Evolutionary conservation across 305 asterid species (phyloP).

Genomic region (Caryopteris hybrid): DNA sequence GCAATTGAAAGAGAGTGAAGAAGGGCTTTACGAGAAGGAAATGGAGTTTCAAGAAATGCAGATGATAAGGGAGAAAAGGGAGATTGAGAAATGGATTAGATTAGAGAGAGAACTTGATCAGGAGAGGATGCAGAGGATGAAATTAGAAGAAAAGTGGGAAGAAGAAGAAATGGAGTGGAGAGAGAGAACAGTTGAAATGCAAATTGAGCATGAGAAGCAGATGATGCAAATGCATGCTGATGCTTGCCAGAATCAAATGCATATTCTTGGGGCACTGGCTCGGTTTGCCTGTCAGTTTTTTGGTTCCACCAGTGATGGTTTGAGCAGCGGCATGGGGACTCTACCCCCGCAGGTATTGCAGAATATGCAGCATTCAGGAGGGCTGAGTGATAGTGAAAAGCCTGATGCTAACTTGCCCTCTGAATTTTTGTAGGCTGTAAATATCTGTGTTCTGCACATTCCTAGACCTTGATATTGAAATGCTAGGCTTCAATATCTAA

Average conservation of each 20-base stretch:
- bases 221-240: constrained; percentile 94
- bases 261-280: constrained; percentile 65
- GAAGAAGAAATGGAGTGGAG: constrained; percentile 89
- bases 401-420: constrained; percentile 69
- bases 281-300: constrained; percentile 72
- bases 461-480: constrained; percentile 7
- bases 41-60: constrained; percentile 51
- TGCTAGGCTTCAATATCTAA: constrained; percentile 8
- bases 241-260: constrained; percentile 85
- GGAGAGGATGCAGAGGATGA: constrained; percentile 69
- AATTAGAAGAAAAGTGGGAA: constrained; percentile 77
- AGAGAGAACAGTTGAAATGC: constrained; percentile 74
- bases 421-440: constrained; percentile 59
- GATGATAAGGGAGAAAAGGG: constrained; percentile 52
- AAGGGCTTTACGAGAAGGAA: constrained; percentile 34
- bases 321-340: constrained; percentile 57
- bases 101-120: constrained; percentile 57
- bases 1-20: constrained; percentile 39
- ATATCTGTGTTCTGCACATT: constrained; percentile 7
- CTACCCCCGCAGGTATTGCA: constrained; percentile 76
- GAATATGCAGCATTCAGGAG: constrained; percentile 73
- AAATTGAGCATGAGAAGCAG: constrained; percentile 85
- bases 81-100: constrained; percentile 48
- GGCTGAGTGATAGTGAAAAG: constrained; percentile 62
- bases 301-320: constrained; percentile 65